Evolutionary conservation across 371 early-diverging fungal genomes (phyloP).

Genomic region (Rhizopus delemar): DNA sequence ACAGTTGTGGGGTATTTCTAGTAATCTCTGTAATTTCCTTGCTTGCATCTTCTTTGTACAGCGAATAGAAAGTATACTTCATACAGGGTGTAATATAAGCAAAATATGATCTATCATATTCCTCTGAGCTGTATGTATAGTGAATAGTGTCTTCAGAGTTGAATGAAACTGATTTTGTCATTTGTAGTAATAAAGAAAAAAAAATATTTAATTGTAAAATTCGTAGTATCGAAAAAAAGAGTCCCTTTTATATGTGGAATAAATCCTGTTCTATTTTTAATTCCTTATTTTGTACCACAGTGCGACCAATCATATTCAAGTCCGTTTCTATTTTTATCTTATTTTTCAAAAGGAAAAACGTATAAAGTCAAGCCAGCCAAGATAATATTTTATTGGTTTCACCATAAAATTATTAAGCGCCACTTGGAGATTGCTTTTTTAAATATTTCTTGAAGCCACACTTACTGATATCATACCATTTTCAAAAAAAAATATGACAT

Average conservation of each 20-base stretch:
- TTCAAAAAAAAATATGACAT: too few relatives aligned
- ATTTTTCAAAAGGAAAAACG: slow-evolving; percentile 1
- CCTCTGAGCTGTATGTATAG: slow-evolving; percentile 31
- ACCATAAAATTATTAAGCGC: too few relatives aligned
- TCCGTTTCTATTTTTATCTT: slow-evolving; percentile 16
- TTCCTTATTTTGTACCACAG: not conserved
- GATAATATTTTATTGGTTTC: too few relatives aligned
- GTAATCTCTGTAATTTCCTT: not conserved
- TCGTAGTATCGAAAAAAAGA: slow-evolving; percentile 3
- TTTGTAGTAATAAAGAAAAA: slow-evolving; percentile 1
- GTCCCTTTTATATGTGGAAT: slow-evolving; percentile 9
- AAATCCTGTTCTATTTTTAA: not conserved
- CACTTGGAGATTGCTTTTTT: too few relatives aligned
- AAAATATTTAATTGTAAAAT: not conserved
- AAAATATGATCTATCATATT: slow-evolving; percentile 37
- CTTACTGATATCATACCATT: too few relatives aligned
- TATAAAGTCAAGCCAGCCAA: not conserved
- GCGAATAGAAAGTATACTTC: not conserved
- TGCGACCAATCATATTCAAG: slow-evolving; percentile 8
- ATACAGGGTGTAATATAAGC: slow-evolving; percentile 5
- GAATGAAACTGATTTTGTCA: slow-evolving; percentile 30
- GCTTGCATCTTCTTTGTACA: not conserved
- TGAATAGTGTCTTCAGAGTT: slow-evolving; percentile 16
- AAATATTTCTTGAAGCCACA: too few relatives aligned
- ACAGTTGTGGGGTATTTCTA: not conserved